These are phyloP conservation scores for Neurospora discreta DNA, from an alignment of 495 filamentous ascomycete genomes.

Conservation along the genomic window DNA sequence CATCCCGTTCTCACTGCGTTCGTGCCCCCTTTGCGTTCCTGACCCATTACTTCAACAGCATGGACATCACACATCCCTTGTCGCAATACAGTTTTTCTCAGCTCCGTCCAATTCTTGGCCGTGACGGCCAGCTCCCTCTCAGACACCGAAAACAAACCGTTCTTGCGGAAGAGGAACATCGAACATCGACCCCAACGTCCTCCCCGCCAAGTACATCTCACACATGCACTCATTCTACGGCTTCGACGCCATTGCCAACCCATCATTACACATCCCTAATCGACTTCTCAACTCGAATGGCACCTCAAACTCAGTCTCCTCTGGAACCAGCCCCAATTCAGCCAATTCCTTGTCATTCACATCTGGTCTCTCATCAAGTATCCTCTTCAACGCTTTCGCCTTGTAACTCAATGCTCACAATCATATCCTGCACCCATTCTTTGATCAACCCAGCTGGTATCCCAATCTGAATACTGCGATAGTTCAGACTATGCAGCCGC, in stretches of 20 bases:
- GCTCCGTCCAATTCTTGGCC: neutral
- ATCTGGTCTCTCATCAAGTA: slow-evolving; percentile 28
- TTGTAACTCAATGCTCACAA: slow-evolving; percentile 46
- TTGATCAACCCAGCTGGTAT: slow-evolving; percentile 31
- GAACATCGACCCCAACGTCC: slow-evolving; percentile 27
- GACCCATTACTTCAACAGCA: neutral
- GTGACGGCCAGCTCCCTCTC: slow-evolving; percentile 16
- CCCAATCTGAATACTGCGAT: slow-evolving; percentile 52
- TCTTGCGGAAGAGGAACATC: slow-evolving; percentile 17
- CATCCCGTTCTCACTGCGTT: neutral
- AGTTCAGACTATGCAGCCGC: slow-evolving; percentile 26
- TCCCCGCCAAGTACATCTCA: slow-evolving; percentile 22
- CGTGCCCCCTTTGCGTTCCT: neutral
- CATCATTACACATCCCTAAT: slow-evolving; percentile 9
- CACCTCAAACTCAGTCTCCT: slow-evolving; percentile 36
- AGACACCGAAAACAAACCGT: slow-evolving; percentile 25
- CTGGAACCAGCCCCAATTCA: slow-evolving; percentile 29
- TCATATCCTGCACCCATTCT: slow-evolving; percentile 39
- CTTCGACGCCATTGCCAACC: slow-evolving; percentile 18
- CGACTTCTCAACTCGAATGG: slow-evolving; percentile 7
- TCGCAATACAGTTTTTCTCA: neutral
- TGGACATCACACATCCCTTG: neutral
- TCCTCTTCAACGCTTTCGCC: slow-evolving; percentile 34
- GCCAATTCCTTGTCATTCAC: slow-evolving; percentile 27
- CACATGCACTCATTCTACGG: slow-evolving; percentile 31